Evolutionary conservation across 371 early-diverging fungal species (phyloP).

Genomic region (Zychaea mexicana): DNA sequence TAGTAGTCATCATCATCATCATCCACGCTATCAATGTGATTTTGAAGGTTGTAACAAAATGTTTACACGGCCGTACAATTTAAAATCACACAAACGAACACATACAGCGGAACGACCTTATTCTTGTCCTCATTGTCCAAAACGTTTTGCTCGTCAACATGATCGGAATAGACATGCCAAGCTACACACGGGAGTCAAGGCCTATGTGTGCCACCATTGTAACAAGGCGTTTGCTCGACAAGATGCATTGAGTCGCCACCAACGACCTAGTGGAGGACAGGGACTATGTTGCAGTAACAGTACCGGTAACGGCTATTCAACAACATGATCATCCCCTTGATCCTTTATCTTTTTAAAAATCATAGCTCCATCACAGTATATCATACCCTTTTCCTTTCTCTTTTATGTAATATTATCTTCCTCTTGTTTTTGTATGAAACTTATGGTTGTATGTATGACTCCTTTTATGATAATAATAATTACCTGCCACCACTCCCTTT

Average conservation of each 20-base stretch:
- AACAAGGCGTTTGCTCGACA: conserved; percentile 73
- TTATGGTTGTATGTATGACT: too few species aligned
- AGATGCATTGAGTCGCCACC: conserved; percentile 72
- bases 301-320: background rate
- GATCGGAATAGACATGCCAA: conserved; percentile 83
- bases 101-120: conserved; percentile 79
- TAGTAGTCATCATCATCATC: background rate
- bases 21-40: conserved; percentile 14
- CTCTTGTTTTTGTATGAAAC: too few species aligned
- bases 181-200: conserved; percentile 68
- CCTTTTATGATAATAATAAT: too few species aligned
- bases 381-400: too few species aligned
- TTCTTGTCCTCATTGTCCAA: conserved; percentile 62
- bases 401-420: too few species aligned
- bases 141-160: conserved; percentile 71
- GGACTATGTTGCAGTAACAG: conserved; percentile 5
- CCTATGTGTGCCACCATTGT: conserved; percentile 64
- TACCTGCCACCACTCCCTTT: too few species aligned
- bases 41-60: conserved; percentile 62
- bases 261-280: conserved; percentile 16
- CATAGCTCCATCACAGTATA: too few species aligned
- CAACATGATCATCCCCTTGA: too few species aligned
- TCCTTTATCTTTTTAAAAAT: background rate
- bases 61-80: conserved; percentile 80
- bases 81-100: conserved; percentile 78